Percentiles rank a stretch among this genome's conserved stretches.
Conservation (phyloP, 495 filamentous ascomycete genomes). For the Choiromyces venosus region DNA sequence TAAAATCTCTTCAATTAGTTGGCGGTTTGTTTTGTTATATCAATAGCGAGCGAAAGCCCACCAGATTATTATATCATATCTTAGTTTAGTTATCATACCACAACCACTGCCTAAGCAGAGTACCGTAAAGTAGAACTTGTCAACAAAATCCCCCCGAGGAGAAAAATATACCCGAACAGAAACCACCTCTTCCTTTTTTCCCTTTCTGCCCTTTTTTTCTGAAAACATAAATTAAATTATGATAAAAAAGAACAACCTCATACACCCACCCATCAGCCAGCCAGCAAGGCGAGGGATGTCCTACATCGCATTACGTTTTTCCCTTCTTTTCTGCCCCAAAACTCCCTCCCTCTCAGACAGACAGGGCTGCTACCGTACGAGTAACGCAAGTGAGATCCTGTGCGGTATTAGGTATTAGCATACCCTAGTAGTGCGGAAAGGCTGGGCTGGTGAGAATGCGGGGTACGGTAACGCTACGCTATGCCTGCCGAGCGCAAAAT, state of each 20-base stretch:
- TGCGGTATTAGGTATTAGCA: too few species aligned
- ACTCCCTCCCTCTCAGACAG: too few species aligned
- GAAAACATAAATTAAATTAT: neutral
- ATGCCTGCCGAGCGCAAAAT: neutral
- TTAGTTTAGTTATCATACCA: neutral
- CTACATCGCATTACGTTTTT: too few species aligned
- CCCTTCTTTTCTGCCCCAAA: too few species aligned
- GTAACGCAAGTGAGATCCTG: too few species aligned
- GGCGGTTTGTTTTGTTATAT: neutral
- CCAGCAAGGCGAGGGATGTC: too few species aligned
- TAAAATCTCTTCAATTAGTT: neutral
- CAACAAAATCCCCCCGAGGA: too few species aligned
- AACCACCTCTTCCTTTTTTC: neutral
- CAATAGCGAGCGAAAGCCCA: neutral
- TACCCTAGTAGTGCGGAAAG: too few species aligned
- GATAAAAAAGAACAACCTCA: too few species aligned
- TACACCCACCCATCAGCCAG: too few species aligned
- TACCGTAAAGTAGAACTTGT: neutral
- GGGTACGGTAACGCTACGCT: too few species aligned
- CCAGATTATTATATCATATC: neutral
- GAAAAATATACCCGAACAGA: neutral
- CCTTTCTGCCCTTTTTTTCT: neutral
- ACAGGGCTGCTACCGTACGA: too few species aligned
- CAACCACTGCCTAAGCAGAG: neutral
- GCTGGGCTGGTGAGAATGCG: neutral